These are phyloP conservation scores for Mucor saturninus DNA, from an alignment of 371 early-diverging fungal species.

Conservation along the genomic window DNA sequence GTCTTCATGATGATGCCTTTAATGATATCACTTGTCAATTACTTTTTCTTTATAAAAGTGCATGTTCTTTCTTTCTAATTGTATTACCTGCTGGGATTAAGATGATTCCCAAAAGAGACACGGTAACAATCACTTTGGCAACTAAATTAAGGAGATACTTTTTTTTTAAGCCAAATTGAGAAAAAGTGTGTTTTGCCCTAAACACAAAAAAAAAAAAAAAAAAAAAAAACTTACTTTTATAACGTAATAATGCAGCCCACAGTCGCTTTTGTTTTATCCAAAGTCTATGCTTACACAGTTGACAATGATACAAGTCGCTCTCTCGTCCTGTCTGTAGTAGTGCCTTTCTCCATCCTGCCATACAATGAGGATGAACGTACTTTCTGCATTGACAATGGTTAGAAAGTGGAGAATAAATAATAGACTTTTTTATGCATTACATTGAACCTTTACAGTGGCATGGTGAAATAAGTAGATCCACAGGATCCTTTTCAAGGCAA, in stretches of 20 bases:
- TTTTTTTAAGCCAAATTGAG: no score
- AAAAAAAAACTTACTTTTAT: slow-evolving; percentile 32
- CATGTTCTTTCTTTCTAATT: background rate
- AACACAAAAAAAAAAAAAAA: background rate
- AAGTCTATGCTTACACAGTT: slow-evolving; percentile 39
- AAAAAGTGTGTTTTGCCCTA: no score
- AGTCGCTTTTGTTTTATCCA: slow-evolving; percentile 31
- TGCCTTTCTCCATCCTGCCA: slow-evolving; percentile 57
- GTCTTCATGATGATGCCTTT: slow-evolving; percentile 59
- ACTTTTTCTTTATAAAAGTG: background rate
- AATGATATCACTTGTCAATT: background rate
- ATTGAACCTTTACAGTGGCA: slow-evolving; percentile 66
- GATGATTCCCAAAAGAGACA: slow-evolving; percentile 10
- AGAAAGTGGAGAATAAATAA: no score
- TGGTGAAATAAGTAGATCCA: slow-evolving; percentile 52
- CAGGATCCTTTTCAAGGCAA: slow-evolving; percentile 56
- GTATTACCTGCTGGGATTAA: slow-evolving; percentile 19
- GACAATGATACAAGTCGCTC: slow-evolving; percentile 42
- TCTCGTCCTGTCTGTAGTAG: slow-evolving; percentile 34
- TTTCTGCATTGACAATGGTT: slow-evolving; percentile 33
- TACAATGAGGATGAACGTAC: slow-evolving; percentile 63
- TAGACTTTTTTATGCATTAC: slow-evolving; percentile 20
- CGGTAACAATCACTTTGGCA: slow-evolving; percentile 16
- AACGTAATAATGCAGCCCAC: slow-evolving; percentile 35
- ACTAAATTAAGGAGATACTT: slow-evolving; percentile 4